Evolutionary conservation across 805 yeast species (phyloP).

Genomic region (Candida wancherniae): DNA sequence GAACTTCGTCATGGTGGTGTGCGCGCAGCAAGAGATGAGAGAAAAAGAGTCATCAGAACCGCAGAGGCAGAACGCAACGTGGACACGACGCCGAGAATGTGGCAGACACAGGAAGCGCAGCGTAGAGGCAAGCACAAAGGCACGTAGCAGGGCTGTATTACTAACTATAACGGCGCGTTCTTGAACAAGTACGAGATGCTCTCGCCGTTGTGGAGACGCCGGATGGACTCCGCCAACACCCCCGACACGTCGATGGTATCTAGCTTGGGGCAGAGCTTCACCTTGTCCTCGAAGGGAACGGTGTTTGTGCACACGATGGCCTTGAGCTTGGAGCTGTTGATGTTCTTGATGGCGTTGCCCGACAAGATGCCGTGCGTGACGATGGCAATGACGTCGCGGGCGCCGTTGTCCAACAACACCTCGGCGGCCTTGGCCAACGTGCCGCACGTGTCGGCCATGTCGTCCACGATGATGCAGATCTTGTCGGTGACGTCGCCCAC

Average conservation of each 20-base stretch:
- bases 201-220: conserved; percentile 85
- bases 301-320: conserved; percentile 77
- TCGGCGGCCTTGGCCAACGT: conserved; percentile 82
- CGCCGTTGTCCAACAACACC: conserved; percentile 60
- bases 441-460: conserved; percentile 90
- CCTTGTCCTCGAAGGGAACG: conserved; percentile 67
- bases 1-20: no score
- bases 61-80: no score
- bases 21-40: no score
- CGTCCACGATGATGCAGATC: conserved; percentile 75
- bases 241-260: conserved; percentile 69
- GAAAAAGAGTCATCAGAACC: no score
- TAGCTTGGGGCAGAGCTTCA: conserved; percentile 53
- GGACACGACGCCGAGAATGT: no score
- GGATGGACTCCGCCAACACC: conserved; percentile 73
- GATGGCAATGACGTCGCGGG: conserved; percentile 71
- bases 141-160: no score
- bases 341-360: conserved; percentile 67
- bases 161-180: conserved; percentile 50
- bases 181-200: conserved; percentile 76
- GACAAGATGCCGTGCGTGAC: conserved; percentile 79
- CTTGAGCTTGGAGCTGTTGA: conserved; percentile 63
- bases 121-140: no score
- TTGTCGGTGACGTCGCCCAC: conserved; percentile 81
- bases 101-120: no score